Percentiles rank a stretch among this genome's conserved stretches.
Evolutionary conservation across 2,329 filamentous ascomycete species (phyloP).

Genomic region (Xylariaceae sp.): DNA sequence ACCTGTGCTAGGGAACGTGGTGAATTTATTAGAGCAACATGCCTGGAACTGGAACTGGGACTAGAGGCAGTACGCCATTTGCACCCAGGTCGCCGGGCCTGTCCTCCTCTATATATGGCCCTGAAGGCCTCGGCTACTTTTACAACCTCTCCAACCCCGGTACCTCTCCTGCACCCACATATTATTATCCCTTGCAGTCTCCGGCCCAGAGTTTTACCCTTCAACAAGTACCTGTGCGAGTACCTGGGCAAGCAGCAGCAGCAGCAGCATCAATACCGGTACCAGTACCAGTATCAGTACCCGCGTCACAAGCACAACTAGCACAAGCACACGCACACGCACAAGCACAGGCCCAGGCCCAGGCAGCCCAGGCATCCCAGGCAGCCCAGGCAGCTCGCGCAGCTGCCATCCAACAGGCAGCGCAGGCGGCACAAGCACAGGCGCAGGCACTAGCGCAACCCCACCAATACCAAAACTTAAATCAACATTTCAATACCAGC

Average conservation of each 20-base stretch:
- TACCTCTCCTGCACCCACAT: constrained; percentile 16
- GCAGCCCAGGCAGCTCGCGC: background rate
- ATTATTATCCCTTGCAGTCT: constrained; percentile 29
- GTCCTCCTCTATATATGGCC: constrained; percentile 49
- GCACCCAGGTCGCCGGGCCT: constrained; percentile 56
- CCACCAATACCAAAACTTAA: constrained; percentile 11
- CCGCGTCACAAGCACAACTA: background rate
- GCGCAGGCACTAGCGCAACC: constrained; percentile 12
- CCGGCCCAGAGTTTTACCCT: constrained; percentile 1
- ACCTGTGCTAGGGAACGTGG: constrained; percentile 12
- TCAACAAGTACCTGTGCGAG: background rate
- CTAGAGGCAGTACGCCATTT: constrained; percentile 43
- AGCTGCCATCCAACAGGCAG: background rate
- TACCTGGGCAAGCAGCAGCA: constrained; percentile 5
- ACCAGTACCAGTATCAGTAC: constrained; percentile 6
- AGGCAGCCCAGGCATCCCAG: background rate
- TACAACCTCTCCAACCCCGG: constrained; percentile 20
- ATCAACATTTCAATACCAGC: constrained; percentile 28
- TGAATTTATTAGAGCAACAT: constrained; percentile 35
- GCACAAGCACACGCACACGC: background rate
- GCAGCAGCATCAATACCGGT: constrained; percentile 2
- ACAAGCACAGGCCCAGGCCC: constrained; percentile 1
- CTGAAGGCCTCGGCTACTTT: constrained; percentile 24
- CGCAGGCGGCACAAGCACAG: constrained; percentile 3
- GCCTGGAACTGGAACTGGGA: constrained; percentile 35